Evolutionary conservation across 2,329 filamentous ascomycete species (phyloP).

Genomic region (Rutstroemia sp.): DNA sequence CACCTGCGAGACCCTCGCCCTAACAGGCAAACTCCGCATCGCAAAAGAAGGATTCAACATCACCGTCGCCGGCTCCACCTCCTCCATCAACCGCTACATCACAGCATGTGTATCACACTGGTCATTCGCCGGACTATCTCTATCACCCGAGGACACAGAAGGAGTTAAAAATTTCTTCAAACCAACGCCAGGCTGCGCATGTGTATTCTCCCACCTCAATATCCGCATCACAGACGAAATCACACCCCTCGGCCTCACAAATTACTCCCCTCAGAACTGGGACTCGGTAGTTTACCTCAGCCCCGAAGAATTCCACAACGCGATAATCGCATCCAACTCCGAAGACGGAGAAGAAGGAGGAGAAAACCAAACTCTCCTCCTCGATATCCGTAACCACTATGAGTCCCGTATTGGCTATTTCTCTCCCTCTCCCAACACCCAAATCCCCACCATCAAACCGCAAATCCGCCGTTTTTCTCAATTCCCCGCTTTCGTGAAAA

Average conservation of each 20-base stretch:
- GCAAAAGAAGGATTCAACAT: conserved; percentile 30
- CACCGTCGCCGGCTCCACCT: conserved; percentile 25
- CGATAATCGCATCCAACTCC: background rate
- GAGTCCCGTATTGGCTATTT: conserved; percentile 31
- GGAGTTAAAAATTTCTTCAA: conserved; percentile 23
- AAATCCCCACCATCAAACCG: conserved; percentile 24
- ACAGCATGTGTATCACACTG: conserved; percentile 23
- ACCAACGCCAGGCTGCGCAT: conserved; percentile 25
- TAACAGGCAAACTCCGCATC: conserved; percentile 28
- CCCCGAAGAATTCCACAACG: conserved; percentile 24
- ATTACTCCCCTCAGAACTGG: conserved; percentile 26
- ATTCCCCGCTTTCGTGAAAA: conserved; percentile 28
- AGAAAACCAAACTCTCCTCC: conserved; percentile 14
- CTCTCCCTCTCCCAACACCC: conserved; percentile 15
- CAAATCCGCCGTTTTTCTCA: conserved; percentile 28
- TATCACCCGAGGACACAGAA: conserved; percentile 2
- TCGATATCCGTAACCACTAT: conserved; percentile 30
- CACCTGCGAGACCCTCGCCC: conserved; percentile 11
- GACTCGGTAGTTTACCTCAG: conserved; percentile 20
- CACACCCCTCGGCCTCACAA: conserved; percentile 29
- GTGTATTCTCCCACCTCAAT: conserved; percentile 23
- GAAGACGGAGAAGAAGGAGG: background rate
- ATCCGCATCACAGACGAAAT: conserved; percentile 25
- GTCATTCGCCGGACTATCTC: conserved; percentile 22
- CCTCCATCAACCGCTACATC: conserved; percentile 22